These are phyloP conservation scores for Phlebiopsis flavidoalba DNA, from an alignment of 768 basidiomycete species.

Conservation along the genomic window DNA sequence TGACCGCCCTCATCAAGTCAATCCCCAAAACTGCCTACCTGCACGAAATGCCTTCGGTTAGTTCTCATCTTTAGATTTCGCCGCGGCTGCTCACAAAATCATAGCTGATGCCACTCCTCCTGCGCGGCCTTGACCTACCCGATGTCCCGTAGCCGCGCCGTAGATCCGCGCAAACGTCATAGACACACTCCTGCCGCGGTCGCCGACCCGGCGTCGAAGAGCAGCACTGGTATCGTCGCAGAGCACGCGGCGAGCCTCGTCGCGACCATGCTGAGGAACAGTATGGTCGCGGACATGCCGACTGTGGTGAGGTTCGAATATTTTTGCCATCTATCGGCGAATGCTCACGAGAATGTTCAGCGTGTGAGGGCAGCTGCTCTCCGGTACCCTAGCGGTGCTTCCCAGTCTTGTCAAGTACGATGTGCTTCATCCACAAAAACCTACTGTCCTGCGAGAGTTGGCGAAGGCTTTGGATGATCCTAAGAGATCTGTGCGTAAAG, in stretches of 20 bases:
- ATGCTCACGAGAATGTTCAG: conserved; percentile 33
- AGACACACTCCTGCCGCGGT: conserved; percentile 69
- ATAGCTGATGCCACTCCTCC: conserved; percentile 84
- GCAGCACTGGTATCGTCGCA: conserved; percentile 40
- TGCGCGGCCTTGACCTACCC: conserved; percentile 78
- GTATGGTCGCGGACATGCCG: conserved; percentile 43
- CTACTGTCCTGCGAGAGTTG: conserved; percentile 67
- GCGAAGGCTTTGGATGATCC: conserved; percentile 83
- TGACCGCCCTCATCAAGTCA: conserved; percentile 75
- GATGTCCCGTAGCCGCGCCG: too few species aligned
- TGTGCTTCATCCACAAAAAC: conserved; percentile 75
- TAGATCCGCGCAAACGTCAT: conserved; percentile 78
- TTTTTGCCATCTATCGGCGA: neutral
- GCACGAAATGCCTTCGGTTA: conserved; percentile 58
- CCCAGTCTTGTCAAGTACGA: conserved; percentile 79
- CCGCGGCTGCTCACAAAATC: neutral
- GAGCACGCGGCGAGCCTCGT: conserved; percentile 72
- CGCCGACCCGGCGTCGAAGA: conserved; percentile 49
- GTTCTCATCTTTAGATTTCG: conserved; percentile 14
- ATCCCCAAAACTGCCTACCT: conserved; percentile 73
- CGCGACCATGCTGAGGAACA: conserved; percentile 64
- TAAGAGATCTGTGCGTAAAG: conserved; percentile 75
- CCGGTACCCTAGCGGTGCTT: conserved; percentile 63
- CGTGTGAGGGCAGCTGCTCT: conserved; percentile 73
- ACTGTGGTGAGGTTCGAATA: conserved; percentile 43